Percentiles rank a stretch among this genome's conserved stretches.
phyloP scores from a whole-genome alignment of 108 stramenopile species.

The Nitzschia putrida region DNA sequence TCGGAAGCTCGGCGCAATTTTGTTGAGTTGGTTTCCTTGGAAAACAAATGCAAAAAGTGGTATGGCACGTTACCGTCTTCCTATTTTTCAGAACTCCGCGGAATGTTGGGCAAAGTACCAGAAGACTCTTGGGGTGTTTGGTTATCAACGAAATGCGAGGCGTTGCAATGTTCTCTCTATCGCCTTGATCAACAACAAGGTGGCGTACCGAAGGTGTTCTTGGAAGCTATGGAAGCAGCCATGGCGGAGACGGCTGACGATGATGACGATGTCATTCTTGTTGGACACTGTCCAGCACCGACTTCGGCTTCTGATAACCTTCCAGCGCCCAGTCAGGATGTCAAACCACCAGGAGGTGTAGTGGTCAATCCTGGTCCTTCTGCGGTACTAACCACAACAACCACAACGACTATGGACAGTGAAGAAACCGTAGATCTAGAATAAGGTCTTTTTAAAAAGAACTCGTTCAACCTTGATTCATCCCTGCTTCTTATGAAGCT shows the following conservation, averaged over 20 bases:
- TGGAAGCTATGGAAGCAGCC: neutral
- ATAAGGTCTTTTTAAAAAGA: too few species aligned
- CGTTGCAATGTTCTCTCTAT: neutral
- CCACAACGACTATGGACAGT: neutral
- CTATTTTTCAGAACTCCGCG: neutral
- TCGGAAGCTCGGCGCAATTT: neutral
- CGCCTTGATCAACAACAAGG: constrained; percentile 1
- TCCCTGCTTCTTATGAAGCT: too few species aligned
- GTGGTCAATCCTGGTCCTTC: too few species aligned
- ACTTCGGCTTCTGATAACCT: too few species aligned
- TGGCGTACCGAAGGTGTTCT: neutral
- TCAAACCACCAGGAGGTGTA: too few species aligned
- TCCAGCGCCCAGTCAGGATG: too few species aligned
- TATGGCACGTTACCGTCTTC: constrained; percentile 38
- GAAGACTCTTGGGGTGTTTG: neutral
- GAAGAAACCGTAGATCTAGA: neutral
- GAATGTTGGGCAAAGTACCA: neutral
- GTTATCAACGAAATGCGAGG: neutral
- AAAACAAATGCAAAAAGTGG: constrained; percentile 60
- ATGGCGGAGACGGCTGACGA: neutral
- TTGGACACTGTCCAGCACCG: neutral
- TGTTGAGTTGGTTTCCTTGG: constrained; percentile 41
- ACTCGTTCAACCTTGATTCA: too few species aligned
- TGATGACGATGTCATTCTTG: neutral
- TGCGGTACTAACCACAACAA: neutral